Conservation (phyloP, 2,329 filamentous ascomycete species). For the Cladosporium sp. region DNA sequence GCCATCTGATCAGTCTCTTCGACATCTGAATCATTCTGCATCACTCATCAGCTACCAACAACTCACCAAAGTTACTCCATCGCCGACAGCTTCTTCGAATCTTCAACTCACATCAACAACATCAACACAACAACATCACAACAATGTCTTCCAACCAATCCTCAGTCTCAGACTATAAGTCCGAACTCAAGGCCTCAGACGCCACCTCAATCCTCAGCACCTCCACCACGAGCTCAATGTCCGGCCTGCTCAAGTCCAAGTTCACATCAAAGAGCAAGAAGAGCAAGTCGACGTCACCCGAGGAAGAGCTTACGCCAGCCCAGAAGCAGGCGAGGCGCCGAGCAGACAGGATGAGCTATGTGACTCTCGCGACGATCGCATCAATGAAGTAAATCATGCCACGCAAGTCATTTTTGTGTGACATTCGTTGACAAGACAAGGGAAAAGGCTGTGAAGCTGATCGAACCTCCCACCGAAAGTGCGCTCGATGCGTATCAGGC, state of each 20-base stretch:
- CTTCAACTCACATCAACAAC: neutral
- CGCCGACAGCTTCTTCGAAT: neutral
- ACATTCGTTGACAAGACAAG: neutral
- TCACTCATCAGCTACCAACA: neutral
- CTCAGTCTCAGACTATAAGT: neutral
- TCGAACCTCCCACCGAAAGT: neutral
- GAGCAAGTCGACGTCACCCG: neutral
- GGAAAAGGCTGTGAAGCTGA: neutral
- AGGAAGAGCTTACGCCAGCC: constrained; percentile 4
- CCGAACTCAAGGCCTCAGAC: neutral
- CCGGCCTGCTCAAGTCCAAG: constrained; percentile 12
- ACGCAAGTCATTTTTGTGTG: neutral
- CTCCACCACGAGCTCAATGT: constrained; percentile 14
- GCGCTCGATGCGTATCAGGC: neutral
- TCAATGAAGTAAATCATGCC: neutral
- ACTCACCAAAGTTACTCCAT: neutral
- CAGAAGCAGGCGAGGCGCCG: constrained; percentile 12
- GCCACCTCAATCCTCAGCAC: constrained; percentile 8
- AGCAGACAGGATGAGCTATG: neutral
- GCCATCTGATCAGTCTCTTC: too few species aligned
- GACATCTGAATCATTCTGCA: neutral
- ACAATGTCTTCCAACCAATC: constrained; percentile 7
- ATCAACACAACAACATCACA: neutral
- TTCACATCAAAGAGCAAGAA: constrained; percentile 1
- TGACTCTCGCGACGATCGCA: neutral